Base-by-base conservation (phyloP, 495 filamentous ascomycete species). In the Neurospora pannonica region DNA sequence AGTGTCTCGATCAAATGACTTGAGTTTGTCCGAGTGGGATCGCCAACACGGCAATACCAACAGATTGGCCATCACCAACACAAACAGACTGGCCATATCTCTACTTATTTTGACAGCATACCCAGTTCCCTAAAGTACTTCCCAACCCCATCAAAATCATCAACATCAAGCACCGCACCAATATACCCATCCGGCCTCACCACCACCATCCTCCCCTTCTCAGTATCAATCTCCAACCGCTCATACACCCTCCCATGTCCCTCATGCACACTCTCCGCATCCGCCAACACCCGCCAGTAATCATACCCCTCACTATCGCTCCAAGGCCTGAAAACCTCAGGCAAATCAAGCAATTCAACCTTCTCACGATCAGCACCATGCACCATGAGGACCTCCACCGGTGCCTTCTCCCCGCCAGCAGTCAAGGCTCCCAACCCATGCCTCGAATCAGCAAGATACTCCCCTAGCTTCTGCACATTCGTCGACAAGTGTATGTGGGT, bases 121-220 rank as follows among this genome's bases (percentile, higher is more conserved):
- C 70, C 70, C 2, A 79, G 28, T 13, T 69, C 73, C 70, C 70
- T 6, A 28, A 81, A 81, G 70, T 76, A 81, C 34, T 17, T 42
- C 34, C 28, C 72, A 0, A 79, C 9, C 46, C 71, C 72, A 6
- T 73, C 39, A 42, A 73, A 15, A n/a, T 80, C 78, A 13, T 85
- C 83, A 71, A 91, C 48, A 10, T 83, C 84, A 2, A 86, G 83
- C 21, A 91, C 83, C 67, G 83, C 82, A 6, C 88, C 87, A 54
- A 92, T 83, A 83, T 93, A 90, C 71, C 89, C 88, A 84, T 93
- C 91, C 0, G 91, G 91, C 31, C 70, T 72, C 8, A 79, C 74
- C 5, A 81, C 83, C 19, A 91, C 88, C 9, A 89, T 75, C 43
- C 87, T 88, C 0, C 92, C 92, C n/a, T 79, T 79, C 38, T 86